Percentiles rank a stretch among this genome's conserved stretches.
phyloP scores from a whole-genome alignment of 2,329 filamentous ascomycete genomes.

The Boeremia exigua region DNA sequence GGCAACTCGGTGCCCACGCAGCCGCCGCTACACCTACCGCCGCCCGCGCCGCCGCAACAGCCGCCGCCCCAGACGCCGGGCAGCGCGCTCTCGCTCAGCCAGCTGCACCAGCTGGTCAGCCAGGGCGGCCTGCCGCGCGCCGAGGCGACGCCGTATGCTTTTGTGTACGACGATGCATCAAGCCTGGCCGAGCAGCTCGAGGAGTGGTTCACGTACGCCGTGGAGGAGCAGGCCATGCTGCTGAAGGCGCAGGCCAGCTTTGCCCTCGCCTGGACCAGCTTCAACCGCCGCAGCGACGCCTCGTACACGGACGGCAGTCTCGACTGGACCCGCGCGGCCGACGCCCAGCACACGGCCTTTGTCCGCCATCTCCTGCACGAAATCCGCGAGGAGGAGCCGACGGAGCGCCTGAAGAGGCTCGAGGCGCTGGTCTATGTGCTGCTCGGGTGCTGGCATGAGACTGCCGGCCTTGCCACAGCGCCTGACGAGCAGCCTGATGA shows the following conservation, averaged over 20 bases:
- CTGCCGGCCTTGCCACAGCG: conserved; percentile 48
- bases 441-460: conserved; percentile 59
- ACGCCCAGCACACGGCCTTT: conserved; percentile 64
- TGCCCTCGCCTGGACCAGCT: conserved; percentile 70
- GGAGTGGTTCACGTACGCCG: conserved; percentile 95
- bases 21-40: conserved; percentile 53
- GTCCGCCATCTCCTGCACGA: conserved; percentile 53
- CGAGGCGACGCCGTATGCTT: conserved; percentile 72
- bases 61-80: conserved; percentile 38
- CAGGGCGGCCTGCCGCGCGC: conserved; percentile 49
- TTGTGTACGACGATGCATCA: conserved; percentile 62
- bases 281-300: conserved; percentile 48
- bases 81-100: conserved; percentile 54
- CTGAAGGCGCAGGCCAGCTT: conserved; percentile 78
- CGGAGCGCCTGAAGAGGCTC: conserved; percentile 44
- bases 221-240: conserved; percentile 82
- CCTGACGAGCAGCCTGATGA: conserved; percentile 10
- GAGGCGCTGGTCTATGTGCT: conserved; percentile 56
- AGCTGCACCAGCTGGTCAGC: conserved; percentile 53
- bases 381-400: conserved; percentile 39
- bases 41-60: conserved; percentile 46
- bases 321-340: conserved; percentile 71
- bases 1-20: conserved; percentile 49
- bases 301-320: conserved; percentile 52
- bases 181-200: conserved; percentile 85